These are phyloP conservation scores for Colletotrichum higginsianum DNA, from an alignment of 2,329 filamentous ascomycete species.

Conservation along the genomic window DNA sequence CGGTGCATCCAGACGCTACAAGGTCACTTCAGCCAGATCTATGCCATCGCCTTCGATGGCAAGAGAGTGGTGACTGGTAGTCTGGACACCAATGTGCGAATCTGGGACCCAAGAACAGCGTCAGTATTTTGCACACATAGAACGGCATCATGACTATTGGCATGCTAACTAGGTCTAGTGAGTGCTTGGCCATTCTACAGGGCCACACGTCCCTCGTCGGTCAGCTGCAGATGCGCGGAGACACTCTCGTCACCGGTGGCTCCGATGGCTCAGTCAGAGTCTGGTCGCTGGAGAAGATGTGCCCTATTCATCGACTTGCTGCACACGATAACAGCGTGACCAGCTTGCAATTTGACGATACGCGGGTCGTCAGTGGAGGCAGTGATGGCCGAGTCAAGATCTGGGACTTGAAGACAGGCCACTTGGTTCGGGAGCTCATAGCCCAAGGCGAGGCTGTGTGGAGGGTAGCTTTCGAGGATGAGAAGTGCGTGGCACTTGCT, in stretches of 20 bases:
- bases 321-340: constrained; percentile 99
- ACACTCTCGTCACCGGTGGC: constrained; percentile 95
- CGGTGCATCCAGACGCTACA: constrained; percentile 90
- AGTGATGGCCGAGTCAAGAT: constrained; percentile 99
- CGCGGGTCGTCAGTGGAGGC: constrained; percentile 93
- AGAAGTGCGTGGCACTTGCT: constrained; percentile 97
- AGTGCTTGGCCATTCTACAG: constrained; percentile 92
- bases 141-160: not conserved
- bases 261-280: constrained; percentile 97
- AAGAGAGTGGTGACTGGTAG: constrained; percentile 94
- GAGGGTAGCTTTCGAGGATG: constrained; percentile 97
- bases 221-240: constrained; percentile 94
- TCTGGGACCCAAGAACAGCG: constrained; percentile 95
- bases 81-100: constrained; percentile 94
- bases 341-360: constrained; percentile 96
- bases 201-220: constrained; percentile 97
- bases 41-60: constrained; percentile 97
- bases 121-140: constrained; percentile 59
- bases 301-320: constrained; percentile 92
- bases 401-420: constrained; percentile 95
- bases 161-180: constrained; percentile 61
- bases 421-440: constrained; percentile 91
- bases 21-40: constrained; percentile 98
- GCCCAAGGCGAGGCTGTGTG: constrained; percentile 95
- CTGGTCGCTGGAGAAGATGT: constrained; percentile 93